phyloP scores from a whole-genome alignment of 345 rosid species.

The Syzygium grande region DNA sequence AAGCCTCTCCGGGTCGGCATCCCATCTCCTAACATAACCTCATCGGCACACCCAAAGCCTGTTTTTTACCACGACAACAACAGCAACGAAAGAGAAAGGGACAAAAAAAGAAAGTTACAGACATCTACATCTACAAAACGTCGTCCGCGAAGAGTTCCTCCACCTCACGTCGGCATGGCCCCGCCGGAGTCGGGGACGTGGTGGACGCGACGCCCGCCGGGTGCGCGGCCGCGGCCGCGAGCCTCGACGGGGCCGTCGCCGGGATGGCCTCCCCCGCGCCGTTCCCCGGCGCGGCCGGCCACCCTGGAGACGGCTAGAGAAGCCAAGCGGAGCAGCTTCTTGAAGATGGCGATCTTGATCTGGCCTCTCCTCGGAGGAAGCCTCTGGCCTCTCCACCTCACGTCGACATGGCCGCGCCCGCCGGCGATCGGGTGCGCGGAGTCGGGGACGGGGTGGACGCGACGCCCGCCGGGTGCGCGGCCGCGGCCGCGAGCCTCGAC shows the following conservation, averaged over 20 bases:
- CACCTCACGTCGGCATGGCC: neutral
- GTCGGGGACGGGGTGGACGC: neutral
- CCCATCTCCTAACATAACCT: too few relatives aligned
- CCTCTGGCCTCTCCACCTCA: too few relatives aligned
- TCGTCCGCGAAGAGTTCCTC: neutral
- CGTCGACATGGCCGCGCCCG: neutral
- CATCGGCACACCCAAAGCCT: too few relatives aligned
- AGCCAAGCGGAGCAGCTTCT: neutral
- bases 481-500: neutral
- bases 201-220: neutral
- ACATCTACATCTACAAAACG: neutral
- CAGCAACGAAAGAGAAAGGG: too few relatives aligned
- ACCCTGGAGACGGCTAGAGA: neutral
- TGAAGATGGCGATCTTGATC: neutral
- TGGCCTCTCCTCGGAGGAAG: neutral
- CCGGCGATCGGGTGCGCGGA: too few relatives aligned
- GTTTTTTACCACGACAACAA: too few relatives aligned
- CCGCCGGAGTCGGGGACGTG: neutral
- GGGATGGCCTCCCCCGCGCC: neutral
- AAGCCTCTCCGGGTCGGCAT: neutral
- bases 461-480: neutral
- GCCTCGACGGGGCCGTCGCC: neutral
- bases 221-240: neutral
- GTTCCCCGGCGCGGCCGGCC: neutral
- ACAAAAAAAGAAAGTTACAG: neutral